Evolutionary conservation across 495 filamentous ascomycete genomes (phyloP), one percentile per base, ranked within the genome.

Genomic region (Hypomontagnella submonticulosa): DNA sequence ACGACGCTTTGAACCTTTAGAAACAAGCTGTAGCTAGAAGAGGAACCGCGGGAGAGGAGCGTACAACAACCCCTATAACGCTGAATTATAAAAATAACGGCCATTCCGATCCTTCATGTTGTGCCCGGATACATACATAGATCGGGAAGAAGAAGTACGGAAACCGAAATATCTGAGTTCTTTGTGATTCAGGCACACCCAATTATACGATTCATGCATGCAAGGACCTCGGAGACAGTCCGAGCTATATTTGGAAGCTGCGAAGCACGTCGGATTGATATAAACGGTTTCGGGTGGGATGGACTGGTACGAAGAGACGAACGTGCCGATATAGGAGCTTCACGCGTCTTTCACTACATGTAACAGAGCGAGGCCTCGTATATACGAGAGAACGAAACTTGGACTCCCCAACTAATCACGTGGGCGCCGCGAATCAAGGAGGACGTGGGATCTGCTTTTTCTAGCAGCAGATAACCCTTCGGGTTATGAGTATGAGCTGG

Each of bases 261-360:
- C 23, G 6, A 27, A 27, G 23, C 23, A 27, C 23, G 6, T 27
- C 23, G 23, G 23, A 27, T n/a, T n/a, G n/a, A n/a, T 6, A 27
- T 27, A 27, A 27, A 27, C 23, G 23, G 23, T 27, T n/a, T 27
- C 23, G 23, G 23, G 23, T 6, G 2, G 6, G 23, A 27, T 27
- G 23, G 6, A 27, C 23, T 3, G 23, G 6, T 27, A 6, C 23
- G 6, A 27, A 27, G 2, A 2, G 23, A 27, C 6, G 46, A 32
- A 41, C 19, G 10, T 41, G 47, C 57, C 57, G 57, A 60, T 60
- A 60, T 60, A 60, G 57, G 57, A 60, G 57, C 34, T 43, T 30
- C 18, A 36, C 23, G 23, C 23, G 23, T 27, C 23, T 27, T 27
- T 27, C 23, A 27, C 23, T 27, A n/a, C n/a, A n/a, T n/a, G n/a